Base-by-base conservation (phyloP, 2,329 filamentous ascomycete species). In the Dothidotthia symphoricarpi region DNA sequence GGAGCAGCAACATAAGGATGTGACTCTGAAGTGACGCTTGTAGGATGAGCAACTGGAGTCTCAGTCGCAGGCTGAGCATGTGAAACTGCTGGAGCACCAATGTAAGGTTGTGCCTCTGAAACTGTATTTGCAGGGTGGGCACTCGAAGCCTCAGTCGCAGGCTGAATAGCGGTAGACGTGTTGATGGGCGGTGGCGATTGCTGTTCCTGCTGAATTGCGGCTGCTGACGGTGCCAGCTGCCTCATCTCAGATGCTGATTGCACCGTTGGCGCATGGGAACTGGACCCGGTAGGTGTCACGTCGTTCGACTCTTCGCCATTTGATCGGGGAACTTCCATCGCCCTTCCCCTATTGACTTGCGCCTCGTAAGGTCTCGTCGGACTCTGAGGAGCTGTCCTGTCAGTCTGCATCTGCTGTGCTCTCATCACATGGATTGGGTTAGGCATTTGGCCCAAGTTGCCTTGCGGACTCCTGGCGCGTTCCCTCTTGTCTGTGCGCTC, bases 401-500 rank as follows among this genome's bases (percentile, higher is more conserved):
- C 19, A 5, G 19, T 9, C 9, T 22, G 19, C 9, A 9, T 9
- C 19, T 22, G 19, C 19, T 22, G 19, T 22, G 19, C 19, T 22
- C 19, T 22, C 19, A 22, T 5, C 19, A 22, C 19, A 9, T 22
- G 5, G 5, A 22, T 22, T 12, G 38, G 31, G n/a, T n/a, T n/a
- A 14, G 42, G 36, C 28, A 59, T 24, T 16, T 59, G 53, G 24
- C 42, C 51, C 0, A 56, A 53, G 27, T 55, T 61, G 16, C 57
- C 59, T 16, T 69, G 71, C 9, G 76, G 75, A 41, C 75, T 78
- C 55, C 75, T 76, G 12, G 75, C 70, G 15, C 72, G 66, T 34
- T 71, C 73, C 47, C 75, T 75, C 50, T 78, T 78, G 14, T 70
- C 72, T 25, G 77, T 72, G 40, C 71, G 69, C 19, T 77, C 75